Evolutionary conservation across 2,329 filamentous ascomycete species (phyloP).

Genomic region (Cercospora sp.): DNA sequence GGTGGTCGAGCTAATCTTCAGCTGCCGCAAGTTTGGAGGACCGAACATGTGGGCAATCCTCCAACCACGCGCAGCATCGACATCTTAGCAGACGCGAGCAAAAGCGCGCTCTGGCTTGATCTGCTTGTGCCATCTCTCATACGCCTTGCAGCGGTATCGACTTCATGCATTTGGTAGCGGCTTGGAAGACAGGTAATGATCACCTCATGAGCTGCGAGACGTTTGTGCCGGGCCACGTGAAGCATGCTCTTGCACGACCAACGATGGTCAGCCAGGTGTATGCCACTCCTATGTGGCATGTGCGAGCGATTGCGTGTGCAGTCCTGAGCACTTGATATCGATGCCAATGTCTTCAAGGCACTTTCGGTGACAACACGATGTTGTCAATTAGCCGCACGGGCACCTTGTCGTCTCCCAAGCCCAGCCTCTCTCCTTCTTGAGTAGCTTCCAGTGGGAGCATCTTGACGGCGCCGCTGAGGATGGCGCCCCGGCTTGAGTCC

Average conservation of each 20-base stretch:
- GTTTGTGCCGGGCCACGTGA: not conserved
- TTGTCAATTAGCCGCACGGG: conserved; percentile 92
- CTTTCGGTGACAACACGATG: conserved; percentile 47
- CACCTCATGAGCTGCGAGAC: not conserved
- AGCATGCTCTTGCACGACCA: not conserved
- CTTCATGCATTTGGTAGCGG: not conserved
- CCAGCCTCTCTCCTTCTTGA: conserved; percentile 67
- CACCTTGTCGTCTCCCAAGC: conserved; percentile 70
- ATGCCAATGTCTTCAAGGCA: not conserved
- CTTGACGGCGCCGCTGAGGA: conserved; percentile 87
- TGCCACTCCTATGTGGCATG: not conserved
- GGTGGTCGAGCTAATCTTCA: not conserved
- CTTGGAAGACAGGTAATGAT: not conserved
- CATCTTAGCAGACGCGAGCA: not conserved
- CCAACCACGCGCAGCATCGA: not conserved
- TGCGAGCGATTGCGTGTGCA: not conserved
- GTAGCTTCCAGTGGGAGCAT: conserved; percentile 79
- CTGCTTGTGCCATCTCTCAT: not conserved
- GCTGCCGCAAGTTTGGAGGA: not conserved
- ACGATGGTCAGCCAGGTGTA: not conserved
- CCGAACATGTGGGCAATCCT: not conserved
- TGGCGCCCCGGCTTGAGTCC: conserved; percentile 69
- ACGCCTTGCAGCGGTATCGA: not conserved
- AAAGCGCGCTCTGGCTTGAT: not conserved
- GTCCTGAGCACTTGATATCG: not conserved